These are phyloP conservation scores for Talaromyces trachyspermus DNA, from an alignment of 495 filamentous ascomycete species.

Conservation along the genomic window DNA sequence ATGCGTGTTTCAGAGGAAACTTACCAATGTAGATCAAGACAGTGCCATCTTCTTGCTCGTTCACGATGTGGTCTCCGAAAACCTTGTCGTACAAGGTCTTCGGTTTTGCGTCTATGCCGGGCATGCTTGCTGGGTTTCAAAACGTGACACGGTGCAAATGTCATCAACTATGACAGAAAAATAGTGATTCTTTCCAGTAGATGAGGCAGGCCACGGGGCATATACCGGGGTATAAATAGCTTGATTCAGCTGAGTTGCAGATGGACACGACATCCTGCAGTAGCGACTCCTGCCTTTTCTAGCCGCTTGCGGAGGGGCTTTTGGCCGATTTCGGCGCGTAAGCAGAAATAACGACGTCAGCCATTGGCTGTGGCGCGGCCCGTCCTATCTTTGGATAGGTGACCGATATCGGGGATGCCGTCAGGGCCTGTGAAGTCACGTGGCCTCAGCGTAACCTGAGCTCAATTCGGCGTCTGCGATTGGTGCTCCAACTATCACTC, in stretches of 20 bases:
- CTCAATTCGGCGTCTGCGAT: too few species aligned
- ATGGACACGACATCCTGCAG: not conserved
- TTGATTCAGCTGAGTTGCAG: not conserved
- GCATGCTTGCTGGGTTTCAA: constrained; percentile 51
- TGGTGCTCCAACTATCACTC: too few species aligned
- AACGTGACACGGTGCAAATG: too few species aligned
- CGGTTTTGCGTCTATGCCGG: constrained; percentile 64
- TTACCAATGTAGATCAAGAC: constrained; percentile 86
- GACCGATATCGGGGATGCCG: constrained; percentile 7
- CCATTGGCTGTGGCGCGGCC: not conserved
- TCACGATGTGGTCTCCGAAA: constrained; percentile 84
- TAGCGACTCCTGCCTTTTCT: constrained; percentile 6
- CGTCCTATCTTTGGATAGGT: not conserved
- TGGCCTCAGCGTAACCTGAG: too few species aligned
- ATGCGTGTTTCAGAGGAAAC: constrained; percentile 12
- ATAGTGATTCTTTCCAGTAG: too few species aligned
- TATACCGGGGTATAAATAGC: not conserved
- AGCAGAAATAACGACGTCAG: not conserved
- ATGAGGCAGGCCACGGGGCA: not conserved
- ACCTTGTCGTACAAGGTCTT: constrained; percentile 98
- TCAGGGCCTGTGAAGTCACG: too few species aligned
- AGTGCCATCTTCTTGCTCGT: constrained; percentile 88
- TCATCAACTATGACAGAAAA: too few species aligned
- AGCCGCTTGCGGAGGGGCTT: constrained; percentile 5
- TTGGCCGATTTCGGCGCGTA: constrained; percentile 3